Base-by-base conservation (phyloP, 2,329 filamentous ascomycete species). In the Zalaria sp. region DNA sequence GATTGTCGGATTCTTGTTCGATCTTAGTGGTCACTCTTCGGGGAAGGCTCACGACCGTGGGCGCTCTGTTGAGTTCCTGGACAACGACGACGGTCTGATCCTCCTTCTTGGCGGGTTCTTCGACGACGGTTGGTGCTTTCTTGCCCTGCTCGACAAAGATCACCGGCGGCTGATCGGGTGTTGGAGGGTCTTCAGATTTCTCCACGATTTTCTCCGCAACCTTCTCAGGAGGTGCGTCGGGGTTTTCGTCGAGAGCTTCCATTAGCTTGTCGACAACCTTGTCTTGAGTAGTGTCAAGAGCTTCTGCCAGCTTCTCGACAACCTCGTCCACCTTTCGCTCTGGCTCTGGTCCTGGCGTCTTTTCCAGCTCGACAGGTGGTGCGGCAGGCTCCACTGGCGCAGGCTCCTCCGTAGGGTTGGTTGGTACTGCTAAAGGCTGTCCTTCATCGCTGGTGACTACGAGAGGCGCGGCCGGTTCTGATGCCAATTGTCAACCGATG, bases 341-440 rank as follows among this genome's bases (percentile, higher is more conserved):
- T 36, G 34, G 6, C 3, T 10, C 36, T n/a, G 39, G 3, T 25
- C 32, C 41, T 34, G 31, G 31, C 8, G 31, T 8, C 27, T 27
- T 36, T 39, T 25, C n/a, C 29, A 39, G 11, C 27, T 39, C 41
- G 18, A 37, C 36, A 4, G 37, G 29, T 29, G 41, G 39, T 8
- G 31, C 31, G n/a, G 31, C 31, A n/a, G 31, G 31, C 31, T 34
- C 8, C 31, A 34, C 31, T 9, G 32, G 11, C 11, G 34, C 9
- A 27, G 37, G 37, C 25, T 26, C n/a, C 25, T 39, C 29, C 34
- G 39, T 26, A 28, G 38, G 26, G 37, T 38, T 5, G 11, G 34
- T 28, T 27, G 36, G 36, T 25, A 27, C 36, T 25, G 37, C n/a
- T 18, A 28, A 34, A 34, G 8, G 31, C n/a, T n/a, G 8, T 34